phyloP scores from a whole-genome alignment of 176 grass and related monocot species.

The Chrysopogon serrulatus region DNA sequence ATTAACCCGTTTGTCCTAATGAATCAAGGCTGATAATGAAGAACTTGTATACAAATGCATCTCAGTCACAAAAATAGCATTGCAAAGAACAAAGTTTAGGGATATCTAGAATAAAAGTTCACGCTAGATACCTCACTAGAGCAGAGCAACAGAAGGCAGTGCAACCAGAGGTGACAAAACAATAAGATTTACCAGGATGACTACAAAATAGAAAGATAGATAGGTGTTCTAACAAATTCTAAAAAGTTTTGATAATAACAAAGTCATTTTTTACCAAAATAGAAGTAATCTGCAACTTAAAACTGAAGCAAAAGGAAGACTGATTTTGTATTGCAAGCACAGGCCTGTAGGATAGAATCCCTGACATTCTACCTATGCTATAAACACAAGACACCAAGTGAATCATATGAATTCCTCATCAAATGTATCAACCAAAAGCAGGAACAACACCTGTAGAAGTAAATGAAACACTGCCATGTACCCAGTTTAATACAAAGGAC shows the following conservation, averaged over 20 bases:
- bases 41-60: background rate
- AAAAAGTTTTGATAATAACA: background rate
- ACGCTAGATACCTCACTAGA: background rate
- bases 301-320: background rate
- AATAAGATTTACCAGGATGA: background rate
- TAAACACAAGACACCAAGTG: background rate
- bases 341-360: background rate
- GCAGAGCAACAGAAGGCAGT: background rate
- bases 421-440: background rate
- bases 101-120: background rate
- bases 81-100: background rate
- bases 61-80: constrained; percentile 6
- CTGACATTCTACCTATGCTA: background rate
- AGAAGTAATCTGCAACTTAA: background rate
- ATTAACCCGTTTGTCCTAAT: background rate
- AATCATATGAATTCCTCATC: background rate
- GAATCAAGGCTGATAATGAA: background rate
- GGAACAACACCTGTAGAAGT: background rate
- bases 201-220: background rate
- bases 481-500: background rate
- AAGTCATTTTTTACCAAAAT: background rate
- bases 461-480: background rate
- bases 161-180: background rate
- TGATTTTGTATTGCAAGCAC: background rate
- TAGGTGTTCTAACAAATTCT: background rate